Percentiles rank a stretch among this genome's conserved stretches.
Evolutionary conservation across 1,284 basidiomycete genomes (phyloP).

Genomic region (Fistulinella cinereoalba): DNA sequence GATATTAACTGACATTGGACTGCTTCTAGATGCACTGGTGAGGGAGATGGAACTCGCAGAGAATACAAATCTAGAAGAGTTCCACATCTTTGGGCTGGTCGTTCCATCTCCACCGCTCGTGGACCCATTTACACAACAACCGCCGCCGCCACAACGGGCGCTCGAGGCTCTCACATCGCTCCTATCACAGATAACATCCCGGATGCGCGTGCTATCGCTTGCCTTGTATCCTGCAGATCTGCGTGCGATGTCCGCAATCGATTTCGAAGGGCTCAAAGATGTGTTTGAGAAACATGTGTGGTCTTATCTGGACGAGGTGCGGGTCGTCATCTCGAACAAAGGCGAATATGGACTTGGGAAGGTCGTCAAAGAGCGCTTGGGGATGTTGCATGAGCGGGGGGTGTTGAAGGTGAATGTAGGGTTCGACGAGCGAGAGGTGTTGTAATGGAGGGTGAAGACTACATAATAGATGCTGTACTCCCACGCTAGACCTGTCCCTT

Average conservation of each 20-base stretch:
- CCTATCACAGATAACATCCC: slow-evolving; percentile 27
- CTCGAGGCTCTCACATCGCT: slow-evolving; percentile 26
- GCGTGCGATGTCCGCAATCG: slow-evolving; percentile 27
- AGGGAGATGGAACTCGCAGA: slow-evolving; percentile 25
- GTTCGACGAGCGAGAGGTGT: slow-evolving; percentile 33
- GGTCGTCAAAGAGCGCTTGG: slow-evolving; percentile 25
- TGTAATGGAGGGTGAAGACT: slow-evolving; percentile 12
- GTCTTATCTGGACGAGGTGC: slow-evolving; percentile 28
- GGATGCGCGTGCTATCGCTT: slow-evolving; percentile 30
- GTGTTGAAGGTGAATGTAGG: slow-evolving; percentile 30
- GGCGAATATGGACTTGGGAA: slow-evolving; percentile 26
- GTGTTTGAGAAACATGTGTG: slow-evolving; percentile 27
- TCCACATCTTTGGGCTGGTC: slow-evolving; percentile 34
- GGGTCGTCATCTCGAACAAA: slow-evolving; percentile 31
- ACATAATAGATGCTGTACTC: slow-evolving; percentile 10
- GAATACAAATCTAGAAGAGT: slow-evolving; percentile 27
- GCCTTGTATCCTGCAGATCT: slow-evolving; percentile 33
- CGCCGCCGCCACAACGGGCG: slow-evolving; percentile 7
- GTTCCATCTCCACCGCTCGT: slow-evolving; percentile 30
- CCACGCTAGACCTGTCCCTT: slow-evolving; percentile 10
- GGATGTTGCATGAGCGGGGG: slow-evolving; percentile 22
- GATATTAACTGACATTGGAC: slow-evolving; percentile 6
- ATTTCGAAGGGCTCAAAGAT: slow-evolving; percentile 29
- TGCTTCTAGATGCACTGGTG: slow-evolving; percentile 24
- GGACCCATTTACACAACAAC: slow-evolving; percentile 21